Evolutionary conservation across 495 filamentous ascomycete genomes (phyloP).

Genomic region (Penicillium daleae): DNA sequence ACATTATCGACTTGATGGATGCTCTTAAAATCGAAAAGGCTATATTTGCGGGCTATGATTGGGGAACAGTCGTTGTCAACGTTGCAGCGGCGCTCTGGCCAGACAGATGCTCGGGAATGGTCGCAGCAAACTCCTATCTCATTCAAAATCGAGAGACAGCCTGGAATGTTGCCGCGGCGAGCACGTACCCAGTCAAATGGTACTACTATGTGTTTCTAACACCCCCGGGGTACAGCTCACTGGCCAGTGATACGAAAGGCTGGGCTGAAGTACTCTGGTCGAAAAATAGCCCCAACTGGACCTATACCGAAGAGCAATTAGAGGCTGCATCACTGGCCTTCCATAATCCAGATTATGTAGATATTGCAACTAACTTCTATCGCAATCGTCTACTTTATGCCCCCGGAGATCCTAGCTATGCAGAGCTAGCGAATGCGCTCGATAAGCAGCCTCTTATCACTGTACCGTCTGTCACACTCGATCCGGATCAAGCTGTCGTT

Average conservation of each 20-base stretch:
- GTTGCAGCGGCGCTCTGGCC: slow-evolving; percentile 16
- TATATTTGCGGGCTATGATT: neutral
- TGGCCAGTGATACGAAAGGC: slow-evolving; percentile 9
- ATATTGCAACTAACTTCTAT: neutral
- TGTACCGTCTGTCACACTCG: neutral
- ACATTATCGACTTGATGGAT: neutral
- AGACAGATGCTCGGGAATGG: slow-evolving; percentile 18
- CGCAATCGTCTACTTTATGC: neutral
- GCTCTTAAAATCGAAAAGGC: neutral
- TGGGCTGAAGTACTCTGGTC: neutral
- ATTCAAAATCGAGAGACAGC: slow-evolving; percentile 22
- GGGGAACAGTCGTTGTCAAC: neutral
- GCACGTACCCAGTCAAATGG: slow-evolving; percentile 1
- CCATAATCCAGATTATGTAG: neutral
- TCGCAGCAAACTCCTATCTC: slow-evolving; percentile 22
- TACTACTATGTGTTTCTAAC: neutral
- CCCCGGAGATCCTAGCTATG: neutral
- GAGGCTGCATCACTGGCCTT: neutral
- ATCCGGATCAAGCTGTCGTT: neutral
- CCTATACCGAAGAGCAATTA: neutral
- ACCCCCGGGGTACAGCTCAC: neutral
- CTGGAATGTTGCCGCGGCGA: slow-evolving; percentile 10
- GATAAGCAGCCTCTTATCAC: neutral
- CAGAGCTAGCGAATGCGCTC: neutral
- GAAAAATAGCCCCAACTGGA: neutral